These are phyloP conservation scores for Backusella sp. DNA, from an alignment of 192 early-diverging fungal genomes.

Conservation along the genomic window DNA sequence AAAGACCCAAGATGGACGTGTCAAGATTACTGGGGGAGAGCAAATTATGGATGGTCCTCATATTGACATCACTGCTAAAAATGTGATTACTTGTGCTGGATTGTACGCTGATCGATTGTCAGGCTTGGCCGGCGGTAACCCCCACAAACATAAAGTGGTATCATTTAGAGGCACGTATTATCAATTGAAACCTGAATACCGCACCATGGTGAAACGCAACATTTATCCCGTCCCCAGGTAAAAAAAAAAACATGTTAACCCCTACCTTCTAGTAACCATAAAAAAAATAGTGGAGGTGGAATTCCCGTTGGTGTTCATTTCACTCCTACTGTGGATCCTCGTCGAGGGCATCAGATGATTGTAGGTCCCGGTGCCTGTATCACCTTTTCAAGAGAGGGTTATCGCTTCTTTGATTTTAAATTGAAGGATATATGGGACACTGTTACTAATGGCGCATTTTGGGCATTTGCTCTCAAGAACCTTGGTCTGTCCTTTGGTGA, in stretches of 20 bases:
- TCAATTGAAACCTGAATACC: conserved; percentile 34
- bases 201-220: conserved; percentile 31
- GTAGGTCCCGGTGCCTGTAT: conserved; percentile 38
- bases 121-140: conserved; percentile 25
- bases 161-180: conserved; percentile 37
- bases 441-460: conserved; percentile 20
- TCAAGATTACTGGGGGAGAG: conserved; percentile 30
- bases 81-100: conserved; percentile 37
- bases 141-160: conserved; percentile 14
- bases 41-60: conserved; percentile 22
- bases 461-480: conserved; percentile 33
- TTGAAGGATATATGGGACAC: conserved; percentile 21
- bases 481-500: conserved; percentile 26
- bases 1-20: conserved; percentile 23
- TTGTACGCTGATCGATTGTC: conserved; percentile 34
- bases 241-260: too few relatives aligned
- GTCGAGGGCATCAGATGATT: conserved; percentile 34
- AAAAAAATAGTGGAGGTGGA: conserved; percentile 14
- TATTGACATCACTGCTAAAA: conserved; percentile 16
- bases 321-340: conserved; percentile 29
- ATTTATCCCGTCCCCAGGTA: conserved; percentile 36
- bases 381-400: conserved; percentile 34
- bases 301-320: conserved; percentile 38
- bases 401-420: conserved; percentile 28
- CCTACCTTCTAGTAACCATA: too few relatives aligned